Percentiles rank a stretch among this genome's conserved stretches.
These are phyloP conservation scores for Coprinopsis sp. DNA, from an alignment of 768 basidiomycete genomes.

Conservation along the genomic window DNA sequence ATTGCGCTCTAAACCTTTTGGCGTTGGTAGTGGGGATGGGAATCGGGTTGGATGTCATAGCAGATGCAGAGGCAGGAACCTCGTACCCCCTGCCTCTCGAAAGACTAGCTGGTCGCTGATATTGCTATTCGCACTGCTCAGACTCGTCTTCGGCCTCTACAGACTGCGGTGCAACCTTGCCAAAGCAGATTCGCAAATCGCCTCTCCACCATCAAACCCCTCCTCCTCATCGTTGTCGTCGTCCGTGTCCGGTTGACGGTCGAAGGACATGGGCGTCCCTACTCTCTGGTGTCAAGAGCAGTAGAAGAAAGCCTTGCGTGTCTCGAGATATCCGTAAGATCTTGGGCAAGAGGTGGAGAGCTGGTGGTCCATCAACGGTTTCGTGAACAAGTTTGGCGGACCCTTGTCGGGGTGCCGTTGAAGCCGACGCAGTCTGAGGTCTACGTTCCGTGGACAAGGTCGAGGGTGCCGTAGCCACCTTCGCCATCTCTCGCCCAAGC, in stretches of 20 bases:
- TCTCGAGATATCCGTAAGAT: constrained; percentile 30
- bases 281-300: constrained; percentile 45
- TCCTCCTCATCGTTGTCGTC: constrained; percentile 31
- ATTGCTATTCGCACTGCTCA: constrained; percentile 10
- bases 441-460: constrained; percentile 50
- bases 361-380: constrained; percentile 16
- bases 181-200: constrained; percentile 53
- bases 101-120: background rate
- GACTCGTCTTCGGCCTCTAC: constrained; percentile 11
- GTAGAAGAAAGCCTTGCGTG: constrained; percentile 34
- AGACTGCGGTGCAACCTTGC: constrained; percentile 22
- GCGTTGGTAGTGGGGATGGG: too few relatives aligned
- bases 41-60: constrained; percentile 21
- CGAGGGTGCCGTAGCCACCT: constrained; percentile 48
- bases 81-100: background rate
- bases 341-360: constrained; percentile 15
- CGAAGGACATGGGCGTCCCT: constrained; percentile 15
- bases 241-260: constrained; percentile 12
- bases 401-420: constrained; percentile 39
- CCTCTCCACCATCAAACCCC: constrained; percentile 46
- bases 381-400: constrained; percentile 40
- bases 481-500: constrained; percentile 78
- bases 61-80: background rate
- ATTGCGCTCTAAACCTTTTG: constrained; percentile 51
- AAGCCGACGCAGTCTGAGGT: constrained; percentile 41